Conservation (phyloP, 805 yeast genomes). For the Brettanomyces sp. region DNA sequence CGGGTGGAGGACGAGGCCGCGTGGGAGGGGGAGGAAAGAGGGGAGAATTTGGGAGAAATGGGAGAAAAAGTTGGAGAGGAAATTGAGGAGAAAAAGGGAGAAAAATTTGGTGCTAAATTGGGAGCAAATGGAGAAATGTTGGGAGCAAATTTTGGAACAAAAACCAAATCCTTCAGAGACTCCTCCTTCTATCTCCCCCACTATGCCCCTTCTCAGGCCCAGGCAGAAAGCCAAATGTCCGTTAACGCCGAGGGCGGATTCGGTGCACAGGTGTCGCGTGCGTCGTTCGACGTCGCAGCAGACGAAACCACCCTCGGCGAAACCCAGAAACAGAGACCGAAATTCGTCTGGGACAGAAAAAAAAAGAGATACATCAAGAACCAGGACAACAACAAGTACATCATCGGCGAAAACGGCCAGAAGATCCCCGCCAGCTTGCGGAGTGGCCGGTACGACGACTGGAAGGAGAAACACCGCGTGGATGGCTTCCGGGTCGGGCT, state of each 20-base stretch:
- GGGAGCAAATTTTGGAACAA: conserved; percentile 10
- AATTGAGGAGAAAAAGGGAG: conserved; percentile 29
- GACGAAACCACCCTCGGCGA: conserved; percentile 55
- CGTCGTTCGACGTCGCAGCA: conserved; percentile 73
- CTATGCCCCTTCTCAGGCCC: conserved; percentile 65
- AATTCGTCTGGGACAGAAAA: conserved; percentile 88
- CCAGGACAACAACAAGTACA: conserved; percentile 76
- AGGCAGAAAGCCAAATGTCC: conserved; percentile 73
- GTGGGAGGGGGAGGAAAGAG: conserved; percentile 29
- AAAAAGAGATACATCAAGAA: conserved; percentile 82
- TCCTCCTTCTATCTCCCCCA: conserved; percentile 77
- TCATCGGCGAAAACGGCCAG: conserved; percentile 91
- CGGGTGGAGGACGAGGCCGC: conserved; percentile 66
- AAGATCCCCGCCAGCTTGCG: conserved; percentile 84
- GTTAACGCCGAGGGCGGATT: conserved; percentile 43
- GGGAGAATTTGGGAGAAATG: conserved; percentile 32
- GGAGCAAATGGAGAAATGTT: too few species aligned
- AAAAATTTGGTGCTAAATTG: too few species aligned
- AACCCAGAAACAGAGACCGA: conserved; percentile 54
- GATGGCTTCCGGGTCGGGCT: conserved; percentile 46
- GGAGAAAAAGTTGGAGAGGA: conserved; percentile 41
- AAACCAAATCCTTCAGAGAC: conserved; percentile 54
- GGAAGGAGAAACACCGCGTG: conserved; percentile 69
- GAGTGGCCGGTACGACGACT: conserved; percentile 85
- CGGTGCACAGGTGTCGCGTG: conserved; percentile 74